These are phyloP conservation scores for Knoxia roxburghii DNA, from an alignment of 257 asterid species.

Conservation along the genomic window DNA sequence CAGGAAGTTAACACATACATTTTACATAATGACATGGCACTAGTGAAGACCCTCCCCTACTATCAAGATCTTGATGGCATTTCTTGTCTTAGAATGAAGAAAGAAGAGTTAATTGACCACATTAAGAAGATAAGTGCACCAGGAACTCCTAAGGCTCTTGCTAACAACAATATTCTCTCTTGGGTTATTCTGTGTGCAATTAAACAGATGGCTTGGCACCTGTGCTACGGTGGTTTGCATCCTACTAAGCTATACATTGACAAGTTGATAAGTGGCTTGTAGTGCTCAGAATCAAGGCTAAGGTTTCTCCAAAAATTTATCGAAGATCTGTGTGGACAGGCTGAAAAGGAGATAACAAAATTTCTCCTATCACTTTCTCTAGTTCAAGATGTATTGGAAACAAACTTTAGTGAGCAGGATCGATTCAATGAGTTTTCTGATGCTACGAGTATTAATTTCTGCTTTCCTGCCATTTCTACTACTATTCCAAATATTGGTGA, in stretches of 20 bases:
- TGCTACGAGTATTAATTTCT: too few relatives aligned
- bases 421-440: too few relatives aligned
- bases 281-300: slow-evolving; percentile 35
- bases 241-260: slow-evolving; percentile 43
- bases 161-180: slow-evolving; percentile 25
- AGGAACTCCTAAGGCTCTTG: slow-evolving; percentile 23
- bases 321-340: slow-evolving; percentile 35
- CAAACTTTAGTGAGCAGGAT: slow-evolving; percentile 20
- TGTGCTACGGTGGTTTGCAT: too few relatives aligned
- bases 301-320: slow-evolving; percentile 36
- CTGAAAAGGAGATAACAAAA: slow-evolving; percentile 36
- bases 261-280: slow-evolving; percentile 36
- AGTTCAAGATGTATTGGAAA: slow-evolving; percentile 39
- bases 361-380: slow-evolving; percentile 54
- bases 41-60: slow-evolving; percentile 21
- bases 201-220: too few relatives aligned
- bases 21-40: slow-evolving; percentile 33
- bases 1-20: slow-evolving; percentile 31
- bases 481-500: too few relatives aligned
- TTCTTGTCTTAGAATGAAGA: too few relatives aligned
- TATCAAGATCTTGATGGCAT: slow-evolving; percentile 32
- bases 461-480: too few relatives aligned
- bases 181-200: too few relatives aligned
- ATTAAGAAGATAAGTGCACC: slow-evolving; percentile 28
- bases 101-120: slow-evolving; percentile 30